A percentile compares a stretch with the other conserved stretches of the same genome.
Conservation (phyloP, 1,284 basidiomycete species). For the Boletellus dicymbophilus region DNA sequence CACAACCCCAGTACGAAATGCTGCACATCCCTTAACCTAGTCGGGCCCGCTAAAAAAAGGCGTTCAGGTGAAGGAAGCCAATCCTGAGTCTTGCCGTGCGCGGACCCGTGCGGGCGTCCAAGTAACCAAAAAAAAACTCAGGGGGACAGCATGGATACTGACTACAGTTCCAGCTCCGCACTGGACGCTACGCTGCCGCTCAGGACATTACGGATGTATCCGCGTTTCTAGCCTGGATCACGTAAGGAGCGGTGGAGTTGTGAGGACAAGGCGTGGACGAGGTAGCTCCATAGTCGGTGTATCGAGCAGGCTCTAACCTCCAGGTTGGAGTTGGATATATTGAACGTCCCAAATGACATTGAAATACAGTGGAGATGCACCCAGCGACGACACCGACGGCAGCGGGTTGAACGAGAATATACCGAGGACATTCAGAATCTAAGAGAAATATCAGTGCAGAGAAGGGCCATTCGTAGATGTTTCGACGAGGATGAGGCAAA, state of each 20-base stretch:
- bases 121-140: slow-evolving; percentile 31
- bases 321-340: slow-evolving; percentile 19
- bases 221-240: slow-evolving; percentile 34
- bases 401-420: slow-evolving; percentile 32
- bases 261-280: slow-evolving; percentile 18
- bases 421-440: slow-evolving; percentile 14
- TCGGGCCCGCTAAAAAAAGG: slow-evolving; percentile 29
- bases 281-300: slow-evolving; percentile 24
- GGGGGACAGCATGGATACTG: slow-evolving; percentile 18
- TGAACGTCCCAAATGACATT: slow-evolving; percentile 29
- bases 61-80: slow-evolving; percentile 35
- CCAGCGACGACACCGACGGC: slow-evolving; percentile 19
- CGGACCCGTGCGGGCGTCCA: slow-evolving; percentile 34
- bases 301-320: slow-evolving; percentile 20
- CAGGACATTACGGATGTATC: slow-evolving; percentile 31
- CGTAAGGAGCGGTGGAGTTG: slow-evolving; percentile 22
- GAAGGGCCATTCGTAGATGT: slow-evolving; percentile 16
- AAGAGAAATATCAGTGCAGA: background rate
- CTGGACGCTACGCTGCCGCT: slow-evolving; percentile 23
- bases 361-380: slow-evolving; percentile 20
- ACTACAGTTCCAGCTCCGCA: slow-evolving; percentile 29
- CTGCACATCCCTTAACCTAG: slow-evolving; percentile 21
- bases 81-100: slow-evolving; percentile 35
- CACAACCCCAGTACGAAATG: slow-evolving; percentile 19
- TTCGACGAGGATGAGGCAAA: slow-evolving; percentile 16